A percentile compares a stretch with the other conserved stretches of the same genome.
phyloP scores from a whole-genome alignment of 805 yeast species.

The Zygosaccharomyces rouxii region DNA sequence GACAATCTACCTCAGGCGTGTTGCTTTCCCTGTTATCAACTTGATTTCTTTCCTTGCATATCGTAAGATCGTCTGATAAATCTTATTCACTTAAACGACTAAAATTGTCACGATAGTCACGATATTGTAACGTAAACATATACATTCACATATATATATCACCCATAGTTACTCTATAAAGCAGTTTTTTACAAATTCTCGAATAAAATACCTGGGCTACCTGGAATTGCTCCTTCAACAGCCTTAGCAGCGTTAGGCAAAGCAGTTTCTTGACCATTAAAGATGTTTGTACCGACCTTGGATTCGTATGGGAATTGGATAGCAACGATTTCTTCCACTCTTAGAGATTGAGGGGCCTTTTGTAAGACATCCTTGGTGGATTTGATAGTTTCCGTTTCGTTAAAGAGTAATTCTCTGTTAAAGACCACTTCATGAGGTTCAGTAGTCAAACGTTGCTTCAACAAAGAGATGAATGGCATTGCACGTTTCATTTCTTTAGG shows the following conservation, averaged over 20 bases:
- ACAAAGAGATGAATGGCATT: slow-evolving; percentile 89
- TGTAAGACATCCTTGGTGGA: slow-evolving; percentile 51
- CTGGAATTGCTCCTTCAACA: slow-evolving; percentile 84
- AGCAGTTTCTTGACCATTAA: slow-evolving; percentile 66
- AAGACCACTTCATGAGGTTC: slow-evolving; percentile 77
- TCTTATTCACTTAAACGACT: not conserved
- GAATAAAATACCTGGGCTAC: slow-evolving; percentile 82
- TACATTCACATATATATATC: not conserved
- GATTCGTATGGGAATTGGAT: slow-evolving; percentile 62
- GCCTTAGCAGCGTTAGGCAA: slow-evolving; percentile 60
- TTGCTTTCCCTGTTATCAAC: not conserved
- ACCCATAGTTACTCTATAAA: slow-evolving; percentile 4
- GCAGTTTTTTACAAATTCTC: slow-evolving; percentile 47
- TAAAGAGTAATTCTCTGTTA: slow-evolving; percentile 81
- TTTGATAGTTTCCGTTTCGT: slow-evolving; percentile 66
- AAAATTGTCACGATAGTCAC: not conserved
- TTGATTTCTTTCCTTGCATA: not conserved
- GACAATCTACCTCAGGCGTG: not conserved
- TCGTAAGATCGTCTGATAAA: not conserved
- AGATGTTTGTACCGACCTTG: slow-evolving; percentile 55
- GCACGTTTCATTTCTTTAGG: slow-evolving; percentile 95
- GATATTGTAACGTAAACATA: not conserved
- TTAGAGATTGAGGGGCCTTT: slow-evolving; percentile 58
- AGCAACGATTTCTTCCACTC: slow-evolving; percentile 54
- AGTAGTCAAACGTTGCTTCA: slow-evolving; percentile 69